phyloP scores from a whole-genome alignment of 148 eudicot species.

The Mesembryanthemum crystallinum region DNA sequence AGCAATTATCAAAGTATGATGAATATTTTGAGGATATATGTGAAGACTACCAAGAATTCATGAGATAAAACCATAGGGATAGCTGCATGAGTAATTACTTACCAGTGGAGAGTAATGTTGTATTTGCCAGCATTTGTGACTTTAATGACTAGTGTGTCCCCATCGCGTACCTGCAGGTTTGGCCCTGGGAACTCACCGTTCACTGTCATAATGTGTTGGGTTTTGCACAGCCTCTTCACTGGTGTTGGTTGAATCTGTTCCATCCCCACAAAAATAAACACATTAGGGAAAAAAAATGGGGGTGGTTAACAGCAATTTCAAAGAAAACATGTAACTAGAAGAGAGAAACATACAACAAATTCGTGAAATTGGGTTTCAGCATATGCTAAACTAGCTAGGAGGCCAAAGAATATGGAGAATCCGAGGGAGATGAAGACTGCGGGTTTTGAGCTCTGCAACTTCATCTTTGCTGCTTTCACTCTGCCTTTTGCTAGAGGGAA shows the following conservation, averaged over 20 bases:
- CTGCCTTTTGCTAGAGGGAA: conserved; percentile 5
- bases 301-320: not conserved
- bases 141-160: conserved; percentile 65
- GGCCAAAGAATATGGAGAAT: conserved; percentile 30
- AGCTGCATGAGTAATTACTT: conserved; percentile 5
- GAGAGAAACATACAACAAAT: conserved; percentile 47
- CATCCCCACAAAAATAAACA: conserved; percentile 2
- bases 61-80: not conserved
- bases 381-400: conserved; percentile 36
- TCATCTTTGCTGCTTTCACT: conserved; percentile 36
- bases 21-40: not conserved
- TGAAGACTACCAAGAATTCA: not conserved
- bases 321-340: not conserved
- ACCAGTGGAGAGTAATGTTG: conserved; percentile 87
- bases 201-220: conserved; percentile 54
- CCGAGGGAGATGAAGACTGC: conserved; percentile 32
- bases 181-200: conserved; percentile 93
- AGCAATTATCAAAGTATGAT: conserved; percentile 1
- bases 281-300: not conserved
- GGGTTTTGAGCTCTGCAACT: conserved; percentile 22
- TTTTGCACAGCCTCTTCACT: conserved; percentile 73
- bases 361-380: conserved; percentile 59
- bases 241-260: conserved; percentile 62
- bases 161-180: conserved; percentile 57
- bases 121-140: conserved; percentile 62